Percentiles rank a stretch among this genome's conserved stretches.
Evolutionary conservation across 2,329 filamentous ascomycete genomes (phyloP).

Genomic region (Sporothrix brasiliensis): DNA sequence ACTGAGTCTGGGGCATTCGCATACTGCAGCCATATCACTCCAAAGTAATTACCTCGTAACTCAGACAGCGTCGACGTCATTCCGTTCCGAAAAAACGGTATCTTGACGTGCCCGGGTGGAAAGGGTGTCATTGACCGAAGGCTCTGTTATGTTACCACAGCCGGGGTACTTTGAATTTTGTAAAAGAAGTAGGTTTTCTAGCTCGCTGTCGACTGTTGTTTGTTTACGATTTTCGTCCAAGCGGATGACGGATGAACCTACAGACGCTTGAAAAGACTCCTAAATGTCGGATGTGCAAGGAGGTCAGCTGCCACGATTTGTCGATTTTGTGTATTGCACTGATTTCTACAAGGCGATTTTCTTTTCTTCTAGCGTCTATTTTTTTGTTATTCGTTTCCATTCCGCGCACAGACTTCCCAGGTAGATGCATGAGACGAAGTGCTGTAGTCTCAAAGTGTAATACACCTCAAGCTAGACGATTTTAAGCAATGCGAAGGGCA

Average conservation of each 20-base stretch:
- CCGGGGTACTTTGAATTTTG: background rate
- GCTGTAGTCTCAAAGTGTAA: too few species aligned
- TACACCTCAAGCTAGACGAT: conserved; percentile 22
- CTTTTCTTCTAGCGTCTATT: background rate
- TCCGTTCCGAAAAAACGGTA: too few species aligned
- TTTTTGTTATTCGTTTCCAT: background rate
- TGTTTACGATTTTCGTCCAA: conserved; percentile 16
- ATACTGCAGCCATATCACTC: background rate
- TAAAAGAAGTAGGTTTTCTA: background rate
- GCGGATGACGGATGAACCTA: conserved; percentile 16
- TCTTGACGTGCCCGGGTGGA: too few species aligned
- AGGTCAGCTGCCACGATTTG: background rate
- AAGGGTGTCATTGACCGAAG: background rate
- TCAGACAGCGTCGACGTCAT: background rate
- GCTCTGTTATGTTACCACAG: too few species aligned
- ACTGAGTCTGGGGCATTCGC: background rate
- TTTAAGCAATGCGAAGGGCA: conserved; percentile 20
- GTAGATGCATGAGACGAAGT: conserved; percentile 3
- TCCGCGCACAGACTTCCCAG: conserved; percentile 6
- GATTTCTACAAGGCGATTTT: background rate
- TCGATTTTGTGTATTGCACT: background rate
- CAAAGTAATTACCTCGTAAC: conserved; percentile 1
- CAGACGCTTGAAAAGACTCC: background rate
- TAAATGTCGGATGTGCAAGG: background rate
- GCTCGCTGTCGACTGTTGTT: conserved; percentile 17